Evolutionary conservation across 768 basidiomycete genomes (phyloP).

Genomic region (Amanita fuliginea): DNA sequence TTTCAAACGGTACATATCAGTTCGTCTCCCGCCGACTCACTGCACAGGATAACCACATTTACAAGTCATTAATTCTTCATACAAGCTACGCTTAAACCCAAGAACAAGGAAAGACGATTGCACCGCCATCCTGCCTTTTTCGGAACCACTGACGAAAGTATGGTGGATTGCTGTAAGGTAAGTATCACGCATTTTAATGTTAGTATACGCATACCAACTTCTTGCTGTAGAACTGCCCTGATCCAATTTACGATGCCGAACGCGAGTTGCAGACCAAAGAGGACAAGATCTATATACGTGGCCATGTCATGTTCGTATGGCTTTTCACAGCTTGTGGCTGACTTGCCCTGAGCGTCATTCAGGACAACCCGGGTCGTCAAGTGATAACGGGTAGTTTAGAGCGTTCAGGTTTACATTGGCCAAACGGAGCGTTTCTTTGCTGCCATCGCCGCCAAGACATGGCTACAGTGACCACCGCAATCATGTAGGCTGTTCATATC

Average conservation of each 20-base stretch:
- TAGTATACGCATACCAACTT: not conserved
- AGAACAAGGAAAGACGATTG: slow-evolving; percentile 5
- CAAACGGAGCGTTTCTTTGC: slow-evolving; percentile 42
- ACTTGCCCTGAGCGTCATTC: slow-evolving; percentile 33
- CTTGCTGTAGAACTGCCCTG: slow-evolving; percentile 34
- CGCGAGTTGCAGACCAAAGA: slow-evolving; percentile 38
- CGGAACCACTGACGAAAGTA: slow-evolving; percentile 10
- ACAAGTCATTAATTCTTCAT: not conserved
- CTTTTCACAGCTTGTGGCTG: not conserved
- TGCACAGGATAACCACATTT: not conserved
- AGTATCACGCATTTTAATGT: not conserved
- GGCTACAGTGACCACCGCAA: slow-evolving; percentile 37
- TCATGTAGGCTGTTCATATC: slow-evolving; percentile 47
- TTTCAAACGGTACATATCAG: slow-evolving; percentile 39
- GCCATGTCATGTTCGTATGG: slow-evolving; percentile 33
- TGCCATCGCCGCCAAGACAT: slow-evolving; percentile 41
- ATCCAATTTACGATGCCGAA: slow-evolving; percentile 46
- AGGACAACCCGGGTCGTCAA: slow-evolving; percentile 52
- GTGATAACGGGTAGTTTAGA: slow-evolving; percentile 55
- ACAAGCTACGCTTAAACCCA: slow-evolving; percentile 8
- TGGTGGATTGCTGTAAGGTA: slow-evolving; percentile 57
- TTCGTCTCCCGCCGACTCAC: slow-evolving; percentile 11
- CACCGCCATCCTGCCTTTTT: slow-evolving; percentile 6
- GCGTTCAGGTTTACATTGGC: slow-evolving; percentile 47
- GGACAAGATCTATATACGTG: slow-evolving; percentile 41